Percentiles rank a stretch among this genome's conserved stretches.
Conservation (phyloP, 495 filamentous ascomycete genomes). For the Filosporella fistucella region DNA sequence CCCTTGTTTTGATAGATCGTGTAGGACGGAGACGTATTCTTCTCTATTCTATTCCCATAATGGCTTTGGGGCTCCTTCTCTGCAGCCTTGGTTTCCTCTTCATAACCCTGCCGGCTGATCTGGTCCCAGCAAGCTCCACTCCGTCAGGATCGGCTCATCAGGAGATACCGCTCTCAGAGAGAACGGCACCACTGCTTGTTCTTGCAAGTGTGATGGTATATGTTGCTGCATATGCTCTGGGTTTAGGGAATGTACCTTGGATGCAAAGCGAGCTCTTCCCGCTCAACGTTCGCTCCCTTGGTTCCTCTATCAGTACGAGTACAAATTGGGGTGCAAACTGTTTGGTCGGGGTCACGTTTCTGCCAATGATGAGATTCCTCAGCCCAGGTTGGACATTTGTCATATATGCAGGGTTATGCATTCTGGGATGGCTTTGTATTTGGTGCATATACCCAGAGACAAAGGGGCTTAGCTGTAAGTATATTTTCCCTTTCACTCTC, state of each 20-base stretch:
- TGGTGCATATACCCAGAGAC: constrained; percentile 83
- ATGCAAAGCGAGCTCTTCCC: constrained; percentile 90
- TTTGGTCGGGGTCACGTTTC: constrained; percentile 79
- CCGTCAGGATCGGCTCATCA: constrained; percentile 28
- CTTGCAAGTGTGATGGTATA: constrained; percentile 73
- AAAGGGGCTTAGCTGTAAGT: constrained; percentile 64
- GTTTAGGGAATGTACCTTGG: constrained; percentile 92
- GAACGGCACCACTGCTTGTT: constrained; percentile 36
- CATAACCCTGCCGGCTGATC: constrained; percentile 38
- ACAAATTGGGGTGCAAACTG: constrained; percentile 91
- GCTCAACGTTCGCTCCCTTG: constrained; percentile 73
- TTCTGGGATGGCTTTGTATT: constrained; percentile 58
- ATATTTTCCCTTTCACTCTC: no score
- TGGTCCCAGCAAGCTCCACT: constrained; percentile 24
- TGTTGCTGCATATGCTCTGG: constrained; percentile 78
- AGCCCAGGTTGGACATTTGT: constrained; percentile 76
- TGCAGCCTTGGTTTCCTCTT: constrained; percentile 65
- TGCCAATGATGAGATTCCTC: constrained; percentile 78
- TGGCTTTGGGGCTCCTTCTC: constrained; percentile 65
- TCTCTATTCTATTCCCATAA: constrained; percentile 79
- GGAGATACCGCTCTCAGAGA: constrained; percentile 32
- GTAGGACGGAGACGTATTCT: constrained; percentile 78
- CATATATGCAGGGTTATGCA: constrained; percentile 67
- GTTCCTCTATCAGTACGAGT: constrained; percentile 76
- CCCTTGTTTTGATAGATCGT: constrained; percentile 74